phyloP scores from a whole-genome alignment of 305 asterid species.

The Withania somnifera region DNA sequence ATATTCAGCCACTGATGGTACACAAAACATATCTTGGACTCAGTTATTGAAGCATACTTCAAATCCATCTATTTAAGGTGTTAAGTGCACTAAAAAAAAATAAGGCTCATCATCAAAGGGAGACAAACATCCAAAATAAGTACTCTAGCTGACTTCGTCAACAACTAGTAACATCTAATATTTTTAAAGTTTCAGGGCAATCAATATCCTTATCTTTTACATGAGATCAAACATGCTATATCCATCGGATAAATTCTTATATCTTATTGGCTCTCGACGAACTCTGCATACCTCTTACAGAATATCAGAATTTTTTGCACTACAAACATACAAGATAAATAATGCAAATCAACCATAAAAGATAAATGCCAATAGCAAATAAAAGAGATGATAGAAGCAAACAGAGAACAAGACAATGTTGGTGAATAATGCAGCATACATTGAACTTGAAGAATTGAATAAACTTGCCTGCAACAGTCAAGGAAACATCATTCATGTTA shows the following conservation, averaged over 20 bases:
- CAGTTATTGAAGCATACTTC: neutral
- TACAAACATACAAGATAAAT: neutral
- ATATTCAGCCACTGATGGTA: neutral
- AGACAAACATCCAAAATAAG: neutral
- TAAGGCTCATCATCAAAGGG: neutral
- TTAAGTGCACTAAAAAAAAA: no score
- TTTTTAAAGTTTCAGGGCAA: neutral
- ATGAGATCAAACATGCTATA: neutral
- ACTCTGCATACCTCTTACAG: neutral
- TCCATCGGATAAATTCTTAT: neutral
- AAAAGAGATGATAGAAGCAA: neutral
- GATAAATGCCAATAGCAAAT: neutral
- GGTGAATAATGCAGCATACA: neutral
- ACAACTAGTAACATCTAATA: neutral
- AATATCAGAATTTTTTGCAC: neutral
- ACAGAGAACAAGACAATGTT: neutral
- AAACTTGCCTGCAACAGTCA: slow-evolving; percentile 52
- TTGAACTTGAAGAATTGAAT: neutral
- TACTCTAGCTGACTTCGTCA: neutral
- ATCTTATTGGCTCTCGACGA: neutral
- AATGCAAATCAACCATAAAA: neutral
- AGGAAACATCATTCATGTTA: slow-evolving; percentile 22
- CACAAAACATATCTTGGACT: neutral
- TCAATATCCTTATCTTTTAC: neutral
- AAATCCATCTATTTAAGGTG: neutral